Evolutionary conservation across 2,329 filamentous ascomycete genomes (phyloP), one percentile per base, ranked within the genome.

Genomic region (Colletotrichum liriopes): DNA sequence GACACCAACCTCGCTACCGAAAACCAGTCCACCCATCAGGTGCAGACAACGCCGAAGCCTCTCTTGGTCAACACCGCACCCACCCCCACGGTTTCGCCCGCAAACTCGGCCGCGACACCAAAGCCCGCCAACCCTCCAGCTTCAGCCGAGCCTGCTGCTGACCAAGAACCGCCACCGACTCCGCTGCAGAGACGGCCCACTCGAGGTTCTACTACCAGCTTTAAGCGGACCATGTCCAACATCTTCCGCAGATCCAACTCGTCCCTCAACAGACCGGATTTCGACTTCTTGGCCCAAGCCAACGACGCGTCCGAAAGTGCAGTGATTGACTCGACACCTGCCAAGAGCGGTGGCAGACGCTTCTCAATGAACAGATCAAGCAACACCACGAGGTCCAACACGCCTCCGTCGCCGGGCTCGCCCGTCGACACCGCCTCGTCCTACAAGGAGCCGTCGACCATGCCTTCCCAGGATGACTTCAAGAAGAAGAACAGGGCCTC

Each of bases 381-480:
- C 23, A 81, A 80, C 51, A 85, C 84, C 16, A 86, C 83, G 26
- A 85, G 84, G 62, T 86, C 86, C 23, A 86, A 84, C 73, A 85
- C 86, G 9, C 86, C 87, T 6, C 86, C 87, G 2, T 89, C 87
- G 26, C 88, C 87, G 7, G 80, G 81, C 55, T 85, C 84, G 26
- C 82, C 83, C 5, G 78, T 87, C 58, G 84, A 85, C 71, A 85
- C 85, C 82, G 77, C 81, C 14, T 80, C 51, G 73, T 71, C 78
- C 14, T 72, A 78, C 18, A 77, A 72, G 37, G 68, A 76, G 65
- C 72, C 78, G 43, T 77, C 81, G 51, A 79, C 78, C 47, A 75
- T 87, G 41, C 85, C 87, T 12, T 81, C 78, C 1, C 77, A 83
- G 3, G 80, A 82, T 3, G 86, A 88, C 71, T 87, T 88, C 61